Evolutionary conservation across 345 rosid genomes (phyloP), one percentile per base, ranked within the genome.

Genomic region (Barbarea vulgaris): DNA sequence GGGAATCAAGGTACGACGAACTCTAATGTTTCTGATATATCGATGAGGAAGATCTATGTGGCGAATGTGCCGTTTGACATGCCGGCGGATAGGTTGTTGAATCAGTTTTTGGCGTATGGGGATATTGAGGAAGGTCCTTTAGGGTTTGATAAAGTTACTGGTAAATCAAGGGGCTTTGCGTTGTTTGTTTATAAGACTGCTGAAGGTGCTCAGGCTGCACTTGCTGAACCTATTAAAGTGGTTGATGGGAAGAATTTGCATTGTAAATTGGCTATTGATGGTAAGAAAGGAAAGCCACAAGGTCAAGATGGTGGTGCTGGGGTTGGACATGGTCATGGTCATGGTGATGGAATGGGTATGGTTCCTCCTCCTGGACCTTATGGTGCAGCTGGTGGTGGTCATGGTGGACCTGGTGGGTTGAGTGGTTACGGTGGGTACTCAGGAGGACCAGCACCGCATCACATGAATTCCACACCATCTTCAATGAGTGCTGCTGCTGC

Each of bases 111-210:
- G 15, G 80, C 77, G 67, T 93, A 86, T 48, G 98, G 98, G 1
- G 96, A 93, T 70, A 90, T 93, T 28, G 98, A 90, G 58, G 95
- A 87, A 72, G 98, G 98, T 12, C 98, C 98, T 1, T 69, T 93
- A 33, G 98, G 98, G 3, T 88, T 89, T 54, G 98, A 93, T 79
- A 90, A 90, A 73, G 81, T 83, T 81, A 91, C 97, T 3, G 97
- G 98, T 44, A 93, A 93, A 59, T 88, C 96, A 1, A 87, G 83
- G 58, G 98, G 98, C 0, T 93, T 87, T 54, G 95, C 97, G 0
- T 72, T 93, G 74, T 93, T 93, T 77, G 97, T 93, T 3, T 93
- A 91, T 24, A 93, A 88, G 87, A 84, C 88, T 0, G 65, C 84
- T 0, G 97, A 87, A 54, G 95, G 97, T 15, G 97, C 98, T n/a